Conservation (phyloP, 352 stramenopile genomes). For the Pythium brachiatum region DNA sequence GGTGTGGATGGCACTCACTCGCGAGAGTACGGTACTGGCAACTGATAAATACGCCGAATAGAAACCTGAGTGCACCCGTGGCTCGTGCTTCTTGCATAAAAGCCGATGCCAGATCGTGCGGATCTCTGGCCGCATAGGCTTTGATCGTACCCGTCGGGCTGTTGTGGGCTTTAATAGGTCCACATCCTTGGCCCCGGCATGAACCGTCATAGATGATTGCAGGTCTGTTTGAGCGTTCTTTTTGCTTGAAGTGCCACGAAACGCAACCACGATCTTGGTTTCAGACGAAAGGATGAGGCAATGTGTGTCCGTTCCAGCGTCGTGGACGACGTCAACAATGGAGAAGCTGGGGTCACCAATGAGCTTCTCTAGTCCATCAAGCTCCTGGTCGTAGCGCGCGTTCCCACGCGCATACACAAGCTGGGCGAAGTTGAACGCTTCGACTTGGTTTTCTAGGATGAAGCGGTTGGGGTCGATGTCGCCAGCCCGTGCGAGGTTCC, state of each 20-base stretch:
- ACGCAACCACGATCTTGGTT: slow-evolving; percentile 35
- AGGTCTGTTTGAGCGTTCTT: slow-evolving; percentile 44
- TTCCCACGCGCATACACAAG: slow-evolving; percentile 42
- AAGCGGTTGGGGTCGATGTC: slow-evolving; percentile 35
- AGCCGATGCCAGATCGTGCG: slow-evolving; percentile 31
- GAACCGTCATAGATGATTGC: slow-evolving; percentile 32
- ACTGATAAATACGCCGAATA: slow-evolving; percentile 40
- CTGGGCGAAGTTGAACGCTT: slow-evolving; percentile 47
- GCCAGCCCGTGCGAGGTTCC: slow-evolving; percentile 25
- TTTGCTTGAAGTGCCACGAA: slow-evolving; percentile 42
- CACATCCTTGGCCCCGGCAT: slow-evolving; percentile 26
- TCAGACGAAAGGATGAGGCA: slow-evolving; percentile 33
- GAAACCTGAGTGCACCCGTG: slow-evolving; percentile 44
- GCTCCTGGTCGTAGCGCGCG: slow-evolving; percentile 32
- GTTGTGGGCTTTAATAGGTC: slow-evolving; percentile 16
- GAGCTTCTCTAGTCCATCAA: slow-evolving; percentile 26
- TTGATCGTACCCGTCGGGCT: background rate
- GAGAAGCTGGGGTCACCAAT: slow-evolving; percentile 28
- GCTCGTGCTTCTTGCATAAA: slow-evolving; percentile 31
- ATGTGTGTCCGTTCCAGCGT: slow-evolving; percentile 38
- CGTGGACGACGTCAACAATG: slow-evolving; percentile 35
- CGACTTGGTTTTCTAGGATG: slow-evolving; percentile 37
- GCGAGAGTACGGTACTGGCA: slow-evolving; percentile 27
- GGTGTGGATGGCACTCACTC: slow-evolving; percentile 22
- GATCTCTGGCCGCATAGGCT: background rate